phyloP scores from a whole-genome alignment of 306 rosid genomes.

The Quercus berberidifolia region DNA sequence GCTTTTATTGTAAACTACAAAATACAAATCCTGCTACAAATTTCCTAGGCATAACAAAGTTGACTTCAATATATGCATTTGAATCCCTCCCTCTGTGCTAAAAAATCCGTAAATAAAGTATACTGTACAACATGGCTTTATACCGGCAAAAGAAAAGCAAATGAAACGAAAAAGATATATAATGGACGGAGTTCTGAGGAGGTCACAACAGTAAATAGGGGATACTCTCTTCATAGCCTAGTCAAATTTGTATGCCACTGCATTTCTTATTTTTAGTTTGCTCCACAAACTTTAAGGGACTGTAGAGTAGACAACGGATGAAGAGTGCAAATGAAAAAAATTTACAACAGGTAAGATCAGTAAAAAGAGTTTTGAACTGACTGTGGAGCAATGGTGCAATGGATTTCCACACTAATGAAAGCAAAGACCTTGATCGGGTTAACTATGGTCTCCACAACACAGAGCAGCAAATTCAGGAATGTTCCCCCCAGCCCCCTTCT shows the following conservation, averaged over 20 bases:
- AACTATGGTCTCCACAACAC: not conserved
- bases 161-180: no score
- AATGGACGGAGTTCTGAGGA: no score
- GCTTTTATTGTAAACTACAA: no score
- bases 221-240: not conserved
- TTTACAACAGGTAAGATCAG: not conserved
- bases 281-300: not conserved
- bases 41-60: no score
- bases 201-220: no score
- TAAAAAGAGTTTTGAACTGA: not conserved
- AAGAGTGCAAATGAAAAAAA: not conserved
- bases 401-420: not conserved
- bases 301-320: not conserved
- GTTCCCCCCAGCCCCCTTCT: no score
- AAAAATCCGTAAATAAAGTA: no score
- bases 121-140: no score
- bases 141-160: no score
- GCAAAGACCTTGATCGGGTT: not conserved
- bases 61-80: no score
- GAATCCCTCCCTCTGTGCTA: no score
- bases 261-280: not conserved
- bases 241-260: not conserved
- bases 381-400: not conserved
- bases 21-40: no score
- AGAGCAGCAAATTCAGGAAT: not conserved